Base-by-base conservation (phyloP, 768 basidiomycete species). In the Phallus indusiatus region DNA sequence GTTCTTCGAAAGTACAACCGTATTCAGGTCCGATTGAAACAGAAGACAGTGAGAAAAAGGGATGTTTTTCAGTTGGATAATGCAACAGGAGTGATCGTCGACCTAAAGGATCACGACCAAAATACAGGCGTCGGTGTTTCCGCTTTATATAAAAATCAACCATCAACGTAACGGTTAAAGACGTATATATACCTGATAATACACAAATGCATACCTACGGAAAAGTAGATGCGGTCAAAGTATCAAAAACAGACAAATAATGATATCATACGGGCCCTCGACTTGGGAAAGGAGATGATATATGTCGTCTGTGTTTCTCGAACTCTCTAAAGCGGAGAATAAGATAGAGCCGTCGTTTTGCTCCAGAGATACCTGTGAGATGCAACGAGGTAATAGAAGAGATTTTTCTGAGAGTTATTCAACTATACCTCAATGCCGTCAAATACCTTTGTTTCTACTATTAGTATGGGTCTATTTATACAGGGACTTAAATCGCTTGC, bases 31-130 rank as follows among this genome's bases (percentile, higher is more conserved):
- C 85, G 20, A 73, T 68, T 5, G 87, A 85, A 3, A 83, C 83
- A 0, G 90, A 92, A 8, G 83, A 69, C 24, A 93, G 71, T 34
- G 88, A 66, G 47, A 91, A 74, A 61, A 77, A 78, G 0, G 86
- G 83, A 5, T 71, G 71, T 17, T 56, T 53, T 1, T 62, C 42
- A 14, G 77, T 78, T 28, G 86, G 86, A 60, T 70, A 74, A 60
- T 87, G 87, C 34, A 90, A 73, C 7, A 95, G 73, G 7, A 95
- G 76, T n/a, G 92, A 94, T 51, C 93, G 80, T 37, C 92, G 80
- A 7, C 92, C 92, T 1, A 94, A 78, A 2, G 90, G 90, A 70
- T 95, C 92, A 55, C 90, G 78, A 16, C 78, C 86, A 66, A 86
- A 92, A 71, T 81, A 88, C 9, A 95, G 65, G 34, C 69, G 76